Percentiles rank a stretch among this genome's conserved stretches.
These are phyloP conservation scores for Dendrostoma leiphaemia DNA, from an alignment of 2,329 filamentous ascomycete genomes.

Conservation along the genomic window DNA sequence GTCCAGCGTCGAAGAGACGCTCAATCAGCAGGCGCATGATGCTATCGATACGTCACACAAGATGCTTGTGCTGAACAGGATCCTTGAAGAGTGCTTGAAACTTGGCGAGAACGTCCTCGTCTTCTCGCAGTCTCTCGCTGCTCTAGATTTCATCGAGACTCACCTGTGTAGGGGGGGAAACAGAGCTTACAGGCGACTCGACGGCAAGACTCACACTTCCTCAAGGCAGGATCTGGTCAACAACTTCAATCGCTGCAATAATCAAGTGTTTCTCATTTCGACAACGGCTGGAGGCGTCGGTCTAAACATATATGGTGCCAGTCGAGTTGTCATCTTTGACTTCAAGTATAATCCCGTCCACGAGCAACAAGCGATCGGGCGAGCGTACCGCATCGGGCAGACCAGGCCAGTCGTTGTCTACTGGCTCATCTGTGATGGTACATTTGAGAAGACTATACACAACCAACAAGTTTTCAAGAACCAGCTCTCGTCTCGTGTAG, in stretches of 20 bases:
- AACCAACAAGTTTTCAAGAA: constrained; percentile 79
- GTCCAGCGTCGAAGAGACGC: constrained; percentile 32
- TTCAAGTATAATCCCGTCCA: constrained; percentile 76
- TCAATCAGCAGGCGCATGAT: constrained; percentile 37
- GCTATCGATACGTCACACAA: constrained; percentile 64
- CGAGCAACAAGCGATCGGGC: constrained; percentile 84
- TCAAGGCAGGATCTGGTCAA: constrained; percentile 64
- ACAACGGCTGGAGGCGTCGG: constrained; percentile 80
- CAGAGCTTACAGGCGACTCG: constrained; percentile 56
- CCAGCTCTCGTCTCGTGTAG: constrained; percentile 73
- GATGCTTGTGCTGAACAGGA: constrained; percentile 62
- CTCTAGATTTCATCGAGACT: constrained; percentile 66
- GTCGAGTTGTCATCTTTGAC: constrained; percentile 84
- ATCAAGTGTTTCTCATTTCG: constrained; percentile 74
- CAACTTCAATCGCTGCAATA: constrained; percentile 60
- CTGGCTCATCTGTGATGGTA: constrained; percentile 73
- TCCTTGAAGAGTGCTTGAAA: constrained; percentile 63
- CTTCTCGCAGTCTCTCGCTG: constrained; percentile 72
- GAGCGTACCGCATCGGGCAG: constrained; percentile 84
- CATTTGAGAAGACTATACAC: constrained; percentile 73
- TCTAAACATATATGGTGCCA: constrained; percentile 80
- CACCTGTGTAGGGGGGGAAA: constrained; percentile 53
- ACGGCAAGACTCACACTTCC: constrained; percentile 59
- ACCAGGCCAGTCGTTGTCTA: constrained; percentile 81
- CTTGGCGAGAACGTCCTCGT: constrained; percentile 73